A percentile compares a stretch with the other conserved stretches of the same genome.
These are phyloP conservation scores for Microstroma glucosiphilum DNA, from an alignment of 1,284 basidiomycete species.

Conservation along the genomic window DNA sequence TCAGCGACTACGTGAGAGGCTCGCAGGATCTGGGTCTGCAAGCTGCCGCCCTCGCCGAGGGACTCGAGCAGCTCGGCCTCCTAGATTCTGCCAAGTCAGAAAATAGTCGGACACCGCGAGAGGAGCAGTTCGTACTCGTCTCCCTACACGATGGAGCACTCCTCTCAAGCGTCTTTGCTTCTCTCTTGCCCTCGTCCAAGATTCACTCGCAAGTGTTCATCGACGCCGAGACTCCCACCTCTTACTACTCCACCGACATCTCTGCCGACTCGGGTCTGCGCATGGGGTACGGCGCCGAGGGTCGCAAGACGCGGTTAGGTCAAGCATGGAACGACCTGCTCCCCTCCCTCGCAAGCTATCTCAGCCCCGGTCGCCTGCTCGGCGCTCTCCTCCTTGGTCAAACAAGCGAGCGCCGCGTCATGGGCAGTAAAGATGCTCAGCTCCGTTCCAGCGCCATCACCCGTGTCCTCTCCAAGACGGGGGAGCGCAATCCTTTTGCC, in stretches of 20 bases:
- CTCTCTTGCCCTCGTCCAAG: constrained; percentile 24
- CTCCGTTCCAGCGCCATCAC: constrained; percentile 23
- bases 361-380: constrained; percentile 23
- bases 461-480: constrained; percentile 20
- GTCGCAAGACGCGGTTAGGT: constrained; percentile 19
- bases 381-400: constrained; percentile 27
- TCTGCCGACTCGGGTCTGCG: constrained; percentile 20
- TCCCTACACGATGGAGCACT: constrained; percentile 31
- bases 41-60: constrained; percentile 23
- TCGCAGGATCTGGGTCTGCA: constrained; percentile 20
- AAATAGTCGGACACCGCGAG: constrained; percentile 10
- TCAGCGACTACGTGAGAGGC: constrained; percentile 29
- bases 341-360: constrained; percentile 27
- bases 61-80: constrained; percentile 11
- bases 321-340: constrained; percentile 27
- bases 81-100: background rate
- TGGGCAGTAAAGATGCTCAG: constrained; percentile 26
- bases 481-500: background rate
- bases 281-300: constrained; percentile 24
- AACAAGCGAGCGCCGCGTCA: constrained; percentile 20
- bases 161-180: constrained; percentile 30
- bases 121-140: constrained; percentile 32
- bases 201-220: constrained; percentile 35
- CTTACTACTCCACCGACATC: constrained; percentile 30
- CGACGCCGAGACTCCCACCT: constrained; percentile 29